Evolutionary conservation across 2,329 filamentous ascomycete genomes (phyloP), one percentile per base, ranked within the genome.

Genomic region (Aspergillus sp.): DNA sequence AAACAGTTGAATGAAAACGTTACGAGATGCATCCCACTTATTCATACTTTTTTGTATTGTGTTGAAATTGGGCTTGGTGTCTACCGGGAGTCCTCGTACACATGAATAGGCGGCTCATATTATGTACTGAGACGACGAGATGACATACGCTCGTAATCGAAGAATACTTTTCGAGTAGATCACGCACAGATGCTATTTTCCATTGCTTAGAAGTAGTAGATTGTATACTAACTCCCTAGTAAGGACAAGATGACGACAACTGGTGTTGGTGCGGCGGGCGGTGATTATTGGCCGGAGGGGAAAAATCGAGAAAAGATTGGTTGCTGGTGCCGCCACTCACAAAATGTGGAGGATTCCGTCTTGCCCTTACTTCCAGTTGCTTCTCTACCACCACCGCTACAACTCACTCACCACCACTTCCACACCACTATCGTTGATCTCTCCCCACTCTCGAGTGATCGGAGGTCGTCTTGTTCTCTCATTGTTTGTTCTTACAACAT

Each of bases 281-380:
- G 7, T 22, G 40, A 42, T 11, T 30, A 30, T 42, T 42, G 40
- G 40, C 40, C 17, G 40, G 19, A 42, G 40, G 16, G 16, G 17
- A 14, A 47, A 20, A 22, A n/a, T n/a, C 13, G 30, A 22, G 45
- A 22, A 50, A 19, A 30, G 30, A 20, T 33, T 30, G 38, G 36
- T 42, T 46, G 49, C 17, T 14, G 45, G 51, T 57, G 56, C 52
- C 54, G 63, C 62, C 63, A 65, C 61, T 59, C 62, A 57, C 58
- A 62, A 63, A 65, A 65, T 66, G 65, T 66, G 65, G 65, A 67
- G 65, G 64, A 58, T 55, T 55, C 43, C 41, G 54, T 51, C 50
- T 47, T 36, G 53, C 36, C 51, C 44, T 56, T 20, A 19, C 40
- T 17, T 41, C 38, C 47, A 52, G 52, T 47, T 45, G 19, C 14